A percentile compares a stretch with the other conserved stretches of the same genome.
phyloP scores from a whole-genome alignment of 306 rosid genomes.

The Citrullus amarus region DNA sequence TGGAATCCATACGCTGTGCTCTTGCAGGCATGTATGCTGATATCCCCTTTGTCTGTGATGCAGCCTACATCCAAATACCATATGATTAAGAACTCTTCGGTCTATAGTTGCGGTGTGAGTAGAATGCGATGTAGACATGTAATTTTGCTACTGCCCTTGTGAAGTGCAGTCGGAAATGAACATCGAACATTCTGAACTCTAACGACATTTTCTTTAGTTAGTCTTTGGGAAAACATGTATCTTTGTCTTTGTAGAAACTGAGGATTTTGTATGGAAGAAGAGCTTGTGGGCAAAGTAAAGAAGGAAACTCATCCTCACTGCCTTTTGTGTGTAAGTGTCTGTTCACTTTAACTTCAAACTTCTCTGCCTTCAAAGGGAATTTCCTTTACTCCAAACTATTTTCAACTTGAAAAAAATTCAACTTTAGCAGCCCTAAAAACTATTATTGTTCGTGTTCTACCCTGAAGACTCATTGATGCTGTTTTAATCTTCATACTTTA shows the following conservation, averaged over 20 bases:
- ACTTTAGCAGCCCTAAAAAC: too few species aligned
- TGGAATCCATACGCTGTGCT: conserved; percentile 76
- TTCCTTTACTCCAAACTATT: not conserved
- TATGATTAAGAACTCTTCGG: conserved; percentile 34
- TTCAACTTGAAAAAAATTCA: not conserved
- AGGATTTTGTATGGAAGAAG: not conserved
- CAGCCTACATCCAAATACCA: conserved; percentile 90
- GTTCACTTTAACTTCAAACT: not conserved
- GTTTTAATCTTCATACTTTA: not conserved
- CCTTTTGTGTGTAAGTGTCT: not conserved
- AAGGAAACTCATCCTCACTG: not conserved
- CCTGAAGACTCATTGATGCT: not conserved
- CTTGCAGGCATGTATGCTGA: conserved; percentile 89
- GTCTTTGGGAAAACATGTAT: not conserved
- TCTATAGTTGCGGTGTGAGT: not conserved
- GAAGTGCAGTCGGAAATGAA: not conserved
- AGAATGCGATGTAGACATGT: not conserved
- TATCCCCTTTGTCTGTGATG: conserved; percentile 75
- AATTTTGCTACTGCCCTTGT: not conserved
- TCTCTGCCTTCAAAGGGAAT: not conserved
- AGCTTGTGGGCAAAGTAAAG: not conserved
- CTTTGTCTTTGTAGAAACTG: not conserved
- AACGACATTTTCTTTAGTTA: not conserved
- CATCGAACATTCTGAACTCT: not conserved
- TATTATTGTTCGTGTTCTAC: not conserved